Evolutionary conservation across 306 rosid species (phyloP).

Genomic region (Pterocarpus macrocarpus): DNA sequence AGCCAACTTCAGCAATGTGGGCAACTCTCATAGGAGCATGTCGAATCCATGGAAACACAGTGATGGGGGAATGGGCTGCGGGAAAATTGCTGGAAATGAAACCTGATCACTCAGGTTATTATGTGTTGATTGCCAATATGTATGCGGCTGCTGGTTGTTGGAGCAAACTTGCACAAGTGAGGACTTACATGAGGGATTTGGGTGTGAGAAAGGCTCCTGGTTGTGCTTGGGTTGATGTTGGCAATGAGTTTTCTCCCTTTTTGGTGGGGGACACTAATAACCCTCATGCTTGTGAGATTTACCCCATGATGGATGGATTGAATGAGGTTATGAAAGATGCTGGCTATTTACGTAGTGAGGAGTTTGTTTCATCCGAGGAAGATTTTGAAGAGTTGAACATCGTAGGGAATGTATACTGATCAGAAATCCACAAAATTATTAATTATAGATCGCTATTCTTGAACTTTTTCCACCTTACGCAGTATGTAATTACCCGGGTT

Average conservation of each 20-base stretch:
- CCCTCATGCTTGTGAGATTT: constrained; percentile 57
- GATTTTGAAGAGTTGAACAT: constrained; percentile 53
- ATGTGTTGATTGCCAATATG: constrained; percentile 91
- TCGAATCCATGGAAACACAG: constrained; percentile 68
- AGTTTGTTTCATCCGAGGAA: constrained; percentile 55
- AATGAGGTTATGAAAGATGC: constrained; percentile 69
- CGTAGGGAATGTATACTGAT: constrained; percentile 42
- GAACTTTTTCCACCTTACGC: not conserved
- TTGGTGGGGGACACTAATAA: constrained; percentile 75
- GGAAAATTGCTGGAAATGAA: constrained; percentile 80
- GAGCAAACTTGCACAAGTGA: constrained; percentile 72
- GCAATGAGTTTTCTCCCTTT: constrained; percentile 67
- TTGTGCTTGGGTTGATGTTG: constrained; percentile 78
- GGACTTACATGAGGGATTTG: constrained; percentile 83
- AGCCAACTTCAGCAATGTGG: constrained; percentile 95
- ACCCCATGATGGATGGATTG: constrained; percentile 72
- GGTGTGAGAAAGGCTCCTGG: constrained; percentile 87
- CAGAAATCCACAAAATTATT: not conserved
- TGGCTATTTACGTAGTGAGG: constrained; percentile 51
- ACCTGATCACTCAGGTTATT: constrained; percentile 79
- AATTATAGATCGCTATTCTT: constrained; percentile 30
- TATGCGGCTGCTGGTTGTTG: constrained; percentile 87
- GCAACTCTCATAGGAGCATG: constrained; percentile 88
- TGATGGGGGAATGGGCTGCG: constrained; percentile 89
- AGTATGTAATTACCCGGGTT: not conserved